Base-by-base conservation (phyloP, 2,329 filamentous ascomycete species). In the Scopulariopsis brevicaulis region DNA sequence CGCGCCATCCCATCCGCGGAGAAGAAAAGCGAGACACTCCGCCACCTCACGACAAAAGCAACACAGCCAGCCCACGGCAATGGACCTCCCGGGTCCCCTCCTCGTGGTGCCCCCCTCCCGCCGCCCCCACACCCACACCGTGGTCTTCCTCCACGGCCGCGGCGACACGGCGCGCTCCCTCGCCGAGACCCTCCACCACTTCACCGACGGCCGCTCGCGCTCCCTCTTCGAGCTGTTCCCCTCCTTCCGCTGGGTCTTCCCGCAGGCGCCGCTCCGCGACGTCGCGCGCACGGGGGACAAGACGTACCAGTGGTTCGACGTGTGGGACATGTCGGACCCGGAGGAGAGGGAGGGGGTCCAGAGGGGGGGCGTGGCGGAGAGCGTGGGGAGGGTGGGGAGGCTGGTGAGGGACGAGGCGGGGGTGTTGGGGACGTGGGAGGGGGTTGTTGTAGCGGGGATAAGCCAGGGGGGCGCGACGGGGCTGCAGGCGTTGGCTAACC, bases 261-360 rank as follows among this genome's bases (percentile, higher is more conserved):
- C 77, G 7, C 70, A 72, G 56, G 74, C 77, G 2, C 70, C 71
- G 12, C 25, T 65, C 43, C 64, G 46, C 46, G 46, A 24, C 5
- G n/a, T 24, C 2, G 20, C 34, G 28, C 4, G 65, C 54, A 50
- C 46, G 22, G n/a, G 61, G 59, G 10, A 7, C 37, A 20, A 32
- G 22, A 52, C 37, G 58, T 68, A 72, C 14, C 75, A 78, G 62
- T 81, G 77, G 78, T 81, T 80, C 63, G 77, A 81, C 63, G 69
- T 79, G 37, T 76, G 71, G 68, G 74, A 76, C 56, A 66, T 73
- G 1, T 62, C 66, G n/a, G 66, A 75, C 58, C 72, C 74, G n/a
- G 54, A 66, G 1, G 66, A 74, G 20, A 62, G 66, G 22, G 74
- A 79, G 59, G 73, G 76, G 5, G 58, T 76, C 8, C 76, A 79